These are phyloP conservation scores for Albugo candida DNA, from an alignment of 352 stramenopile genomes.

Conservation along the genomic window DNA sequence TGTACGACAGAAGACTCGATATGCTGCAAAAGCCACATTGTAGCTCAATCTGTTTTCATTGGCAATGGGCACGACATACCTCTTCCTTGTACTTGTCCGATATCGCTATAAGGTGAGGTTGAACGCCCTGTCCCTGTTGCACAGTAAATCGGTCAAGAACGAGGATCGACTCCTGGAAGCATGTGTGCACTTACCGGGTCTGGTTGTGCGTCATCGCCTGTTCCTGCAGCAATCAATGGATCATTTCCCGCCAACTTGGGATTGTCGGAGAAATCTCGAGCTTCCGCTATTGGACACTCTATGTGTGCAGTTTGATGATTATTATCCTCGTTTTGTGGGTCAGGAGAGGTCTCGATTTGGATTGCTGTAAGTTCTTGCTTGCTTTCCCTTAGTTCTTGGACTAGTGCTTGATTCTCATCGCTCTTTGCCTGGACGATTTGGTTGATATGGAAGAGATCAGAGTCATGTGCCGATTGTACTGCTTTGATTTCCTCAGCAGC, in stretches of 20 bases:
- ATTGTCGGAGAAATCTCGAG: neutral
- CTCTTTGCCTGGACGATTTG: neutral
- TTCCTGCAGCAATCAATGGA: neutral
- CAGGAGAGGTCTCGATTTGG: neutral
- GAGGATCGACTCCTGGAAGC: neutral
- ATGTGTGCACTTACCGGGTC: neutral
- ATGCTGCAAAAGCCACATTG: neutral
- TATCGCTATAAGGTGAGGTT: neutral
- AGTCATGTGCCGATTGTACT: neutral
- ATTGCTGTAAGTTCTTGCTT: neutral
- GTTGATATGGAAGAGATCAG: neutral
- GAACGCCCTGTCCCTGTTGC: too few species aligned
- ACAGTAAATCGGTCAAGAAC: too few species aligned
- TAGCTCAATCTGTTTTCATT: neutral
- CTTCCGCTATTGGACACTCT: neutral
- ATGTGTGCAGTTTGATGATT: neutral
- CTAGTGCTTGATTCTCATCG: neutral
- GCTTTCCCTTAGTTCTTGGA: neutral
- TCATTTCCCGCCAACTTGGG: neutral
- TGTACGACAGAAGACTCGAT: neutral
- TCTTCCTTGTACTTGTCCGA: neutral
- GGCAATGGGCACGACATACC: neutral
- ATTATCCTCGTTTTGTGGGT: neutral
- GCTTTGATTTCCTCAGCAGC: neutral
- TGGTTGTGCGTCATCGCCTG: neutral